phyloP scores from a whole-genome alignment of 805 yeast species.

The Yarrowia porcina region DNA sequence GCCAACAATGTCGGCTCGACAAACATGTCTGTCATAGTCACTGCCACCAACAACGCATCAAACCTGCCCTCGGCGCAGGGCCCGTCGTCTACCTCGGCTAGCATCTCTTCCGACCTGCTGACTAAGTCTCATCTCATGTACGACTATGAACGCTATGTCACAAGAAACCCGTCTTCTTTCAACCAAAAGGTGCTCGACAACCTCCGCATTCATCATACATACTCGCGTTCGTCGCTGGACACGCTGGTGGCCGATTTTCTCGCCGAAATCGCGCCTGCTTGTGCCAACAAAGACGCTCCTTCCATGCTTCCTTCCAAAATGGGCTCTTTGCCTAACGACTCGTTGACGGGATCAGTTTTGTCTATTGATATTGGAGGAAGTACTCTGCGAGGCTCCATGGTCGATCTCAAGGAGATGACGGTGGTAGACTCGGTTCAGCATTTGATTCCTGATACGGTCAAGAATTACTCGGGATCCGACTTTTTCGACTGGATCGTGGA shows the following conservation, averaged over 20 bases:
- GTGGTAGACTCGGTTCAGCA: conserved; percentile 27
- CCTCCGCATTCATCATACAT: conserved; percentile 24
- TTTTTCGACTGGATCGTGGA: conserved; percentile 39
- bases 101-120: background rate
- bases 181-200: conserved; percentile 26
- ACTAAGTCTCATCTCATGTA: background rate
- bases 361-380: conserved; percentile 94
- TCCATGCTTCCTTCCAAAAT: conserved; percentile 81
- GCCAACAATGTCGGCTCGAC: background rate
- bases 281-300: background rate
- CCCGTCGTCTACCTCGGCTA: no score
- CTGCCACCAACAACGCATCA: background rate
- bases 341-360: conserved; percentile 66
- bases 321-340: conserved; percentile 71
- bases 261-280: background rate
- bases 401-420: conserved; percentile 54
- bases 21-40: conserved; percentile 3
- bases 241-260: background rate
- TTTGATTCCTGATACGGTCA: conserved; percentile 32
- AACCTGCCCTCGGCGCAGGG: background rate
- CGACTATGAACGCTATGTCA: conserved; percentile 15
- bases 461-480: conserved; percentile 33
- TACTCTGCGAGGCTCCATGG: conserved; percentile 85
- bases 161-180: conserved; percentile 24
- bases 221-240: conserved; percentile 1